Evolutionary conservation across 2,329 filamentous ascomycete species (phyloP).

Genomic region (Aspergillus felis): DNA sequence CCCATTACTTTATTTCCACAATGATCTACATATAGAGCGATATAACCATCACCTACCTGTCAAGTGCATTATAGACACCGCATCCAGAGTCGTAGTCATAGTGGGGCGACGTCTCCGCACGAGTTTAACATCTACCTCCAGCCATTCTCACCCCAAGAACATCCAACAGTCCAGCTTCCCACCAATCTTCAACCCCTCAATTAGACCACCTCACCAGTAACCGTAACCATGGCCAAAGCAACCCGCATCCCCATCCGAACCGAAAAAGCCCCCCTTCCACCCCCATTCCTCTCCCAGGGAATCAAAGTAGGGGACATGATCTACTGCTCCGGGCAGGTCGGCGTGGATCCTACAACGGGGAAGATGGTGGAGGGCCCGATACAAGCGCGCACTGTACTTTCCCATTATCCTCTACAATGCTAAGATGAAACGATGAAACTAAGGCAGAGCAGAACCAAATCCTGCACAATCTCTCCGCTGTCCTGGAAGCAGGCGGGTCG

Average conservation of each 20-base stretch:
- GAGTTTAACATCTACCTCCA: not conserved
- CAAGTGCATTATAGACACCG: not conserved
- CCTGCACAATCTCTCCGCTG: conserved; percentile 51
- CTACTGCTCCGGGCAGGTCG: conserved; percentile 63
- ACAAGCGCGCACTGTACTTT: conserved; percentile 48
- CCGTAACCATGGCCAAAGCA: conserved; percentile 6
- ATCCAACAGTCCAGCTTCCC: not conserved
- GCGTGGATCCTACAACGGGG: conserved; percentile 50
- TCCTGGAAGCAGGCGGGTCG: conserved; percentile 58
- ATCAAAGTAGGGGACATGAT: conserved; percentile 60
- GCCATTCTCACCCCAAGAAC: not conserved
- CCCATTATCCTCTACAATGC: not conserved
- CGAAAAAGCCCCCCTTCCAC: conserved; percentile 45
- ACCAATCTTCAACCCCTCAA: too few relatives aligned
- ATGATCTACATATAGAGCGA: not conserved
- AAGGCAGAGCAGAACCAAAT: conserved; percentile 43
- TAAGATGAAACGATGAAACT: not conserved
- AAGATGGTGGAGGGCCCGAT: conserved; percentile 54
- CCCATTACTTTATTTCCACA: not conserved
- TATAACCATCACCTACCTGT: not conserved
- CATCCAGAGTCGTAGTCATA: not conserved
- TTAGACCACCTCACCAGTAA: not conserved
- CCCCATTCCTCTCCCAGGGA: conserved; percentile 55
- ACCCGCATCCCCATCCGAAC: conserved; percentile 33
- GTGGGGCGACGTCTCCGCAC: not conserved